Conservation (phyloP, 2,329 filamentous ascomycete genomes). For the Fonsecaea pugnacius region DNA sequence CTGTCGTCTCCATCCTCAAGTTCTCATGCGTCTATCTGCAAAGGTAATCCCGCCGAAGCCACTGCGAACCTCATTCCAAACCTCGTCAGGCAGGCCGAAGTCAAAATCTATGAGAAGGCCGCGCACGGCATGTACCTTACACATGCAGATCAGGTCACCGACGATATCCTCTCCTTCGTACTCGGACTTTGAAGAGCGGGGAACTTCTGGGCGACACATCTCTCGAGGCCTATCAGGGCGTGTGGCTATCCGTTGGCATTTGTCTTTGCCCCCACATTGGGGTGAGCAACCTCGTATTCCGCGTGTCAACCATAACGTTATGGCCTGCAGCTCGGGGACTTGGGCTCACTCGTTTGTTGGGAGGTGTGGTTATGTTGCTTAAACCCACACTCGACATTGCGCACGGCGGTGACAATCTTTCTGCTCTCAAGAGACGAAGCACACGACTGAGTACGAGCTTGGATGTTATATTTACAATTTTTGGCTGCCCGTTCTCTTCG, state of each 20-base stretch:
- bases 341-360: not conserved
- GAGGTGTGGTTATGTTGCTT: not conserved
- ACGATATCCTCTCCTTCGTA: constrained; percentile 35
- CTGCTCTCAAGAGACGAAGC: not conserved
- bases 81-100: constrained; percentile 35
- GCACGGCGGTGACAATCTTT: not conserved
- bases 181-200: constrained; percentile 12
- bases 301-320: not conserved
- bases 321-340: not conserved
- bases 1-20: not conserved
- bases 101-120: constrained; percentile 40
- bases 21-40: not conserved
- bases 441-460: not conserved
- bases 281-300: not conserved
- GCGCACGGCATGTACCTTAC: constrained; percentile 40
- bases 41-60: constrained; percentile 38
- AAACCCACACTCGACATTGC: not conserved
- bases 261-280: not conserved
- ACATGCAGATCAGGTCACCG: constrained; percentile 29
- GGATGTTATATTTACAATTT: not conserved
- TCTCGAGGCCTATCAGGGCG: not conserved
- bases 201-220: not conserved
- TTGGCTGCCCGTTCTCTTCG: not conserved
- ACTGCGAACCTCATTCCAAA: constrained; percentile 37
- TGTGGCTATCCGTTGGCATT: not conserved